A percentile compares a stretch with the other conserved stretches of the same genome.
Conservation (phyloP, 202 grass and related monocot species). For the Carex arenaria region DNA sequence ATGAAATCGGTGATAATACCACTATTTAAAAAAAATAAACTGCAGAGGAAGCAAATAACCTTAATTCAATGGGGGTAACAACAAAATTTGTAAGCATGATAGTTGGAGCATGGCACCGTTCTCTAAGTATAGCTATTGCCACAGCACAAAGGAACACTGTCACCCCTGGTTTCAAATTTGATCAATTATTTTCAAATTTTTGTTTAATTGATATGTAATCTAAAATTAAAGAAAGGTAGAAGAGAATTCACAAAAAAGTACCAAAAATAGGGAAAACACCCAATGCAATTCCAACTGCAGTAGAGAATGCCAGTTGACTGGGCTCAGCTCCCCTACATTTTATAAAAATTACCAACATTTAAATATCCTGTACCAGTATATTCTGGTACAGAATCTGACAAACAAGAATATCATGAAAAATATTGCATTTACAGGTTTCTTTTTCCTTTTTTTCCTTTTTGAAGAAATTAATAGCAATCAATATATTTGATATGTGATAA, state of each 20-base stretch:
- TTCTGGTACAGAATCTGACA: background rate
- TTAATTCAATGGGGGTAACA: slow-evolving; percentile 44
- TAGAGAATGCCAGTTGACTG: slow-evolving; percentile 40
- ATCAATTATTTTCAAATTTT: background rate
- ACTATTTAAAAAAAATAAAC: background rate
- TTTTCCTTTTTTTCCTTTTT: background rate
- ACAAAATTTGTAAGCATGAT: slow-evolving; percentile 47
- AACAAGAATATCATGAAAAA: background rate
- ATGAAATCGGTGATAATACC: no score
- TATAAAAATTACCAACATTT: background rate
- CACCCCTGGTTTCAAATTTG: slow-evolving; percentile 20
- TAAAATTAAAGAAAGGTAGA: background rate
- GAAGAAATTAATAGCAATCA: background rate
- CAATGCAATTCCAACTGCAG: slow-evolving; percentile 36
- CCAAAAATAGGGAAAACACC: slow-evolving; percentile 50
- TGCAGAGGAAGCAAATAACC: slow-evolving; percentile 22
- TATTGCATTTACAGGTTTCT: background rate
- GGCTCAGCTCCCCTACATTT: slow-evolving; percentile 41
- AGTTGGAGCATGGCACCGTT: slow-evolving; percentile 43
- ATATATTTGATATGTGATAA: background rate
- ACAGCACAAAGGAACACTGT: slow-evolving; percentile 40
- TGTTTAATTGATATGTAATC: background rate
- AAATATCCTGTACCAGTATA: background rate
- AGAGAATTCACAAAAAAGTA: background rate
- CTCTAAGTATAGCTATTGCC: slow-evolving; percentile 38